These are phyloP conservation scores for Ulvella scutata DNA, from an alignment of 139 green algal genomes.

Conservation along the genomic window DNA sequence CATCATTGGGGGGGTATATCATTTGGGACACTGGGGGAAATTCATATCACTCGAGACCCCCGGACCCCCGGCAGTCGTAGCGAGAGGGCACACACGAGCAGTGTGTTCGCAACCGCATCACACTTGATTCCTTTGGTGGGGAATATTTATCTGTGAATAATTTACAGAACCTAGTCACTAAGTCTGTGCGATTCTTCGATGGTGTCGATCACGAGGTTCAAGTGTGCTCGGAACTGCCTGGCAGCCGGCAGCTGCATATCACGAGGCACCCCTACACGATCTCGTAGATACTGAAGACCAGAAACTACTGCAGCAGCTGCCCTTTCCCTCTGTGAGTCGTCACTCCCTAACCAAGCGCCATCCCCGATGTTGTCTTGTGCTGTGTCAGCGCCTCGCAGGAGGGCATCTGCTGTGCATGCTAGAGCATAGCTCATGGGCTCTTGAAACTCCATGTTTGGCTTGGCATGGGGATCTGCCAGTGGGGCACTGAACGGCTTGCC, in stretches of 20 bases:
- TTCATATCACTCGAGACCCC: too few relatives aligned
- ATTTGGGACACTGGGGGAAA: too few relatives aligned
- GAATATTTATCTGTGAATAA: too few relatives aligned
- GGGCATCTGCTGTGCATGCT: neutral
- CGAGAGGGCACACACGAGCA: too few relatives aligned
- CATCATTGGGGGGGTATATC: too few relatives aligned
- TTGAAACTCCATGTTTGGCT: conserved; percentile 13
- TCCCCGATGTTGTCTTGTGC: neutral
- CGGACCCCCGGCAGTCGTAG: too few relatives aligned
- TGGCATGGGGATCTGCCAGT: conserved; percentile 60
- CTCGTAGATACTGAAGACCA: conserved; percentile 47
- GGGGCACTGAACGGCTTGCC: conserved; percentile 55
- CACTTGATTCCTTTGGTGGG: too few relatives aligned
- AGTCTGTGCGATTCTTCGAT: too few relatives aligned
- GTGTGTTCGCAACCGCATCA: too few relatives aligned
- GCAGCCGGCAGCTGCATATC: conserved; percentile 70
- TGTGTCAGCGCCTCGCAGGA: neutral
- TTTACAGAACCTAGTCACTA: too few relatives aligned
- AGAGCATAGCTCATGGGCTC: neutral
- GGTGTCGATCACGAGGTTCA: conserved; percentile 57
- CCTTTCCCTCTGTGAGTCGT: neutral
- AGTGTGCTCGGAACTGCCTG: conserved; percentile 72
- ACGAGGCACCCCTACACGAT: conserved; percentile 69
- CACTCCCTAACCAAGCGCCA: neutral
- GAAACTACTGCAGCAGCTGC: neutral